phyloP scores from a whole-genome alignment of 306 rosid species.

The Hylodesmum podocarpum region DNA sequence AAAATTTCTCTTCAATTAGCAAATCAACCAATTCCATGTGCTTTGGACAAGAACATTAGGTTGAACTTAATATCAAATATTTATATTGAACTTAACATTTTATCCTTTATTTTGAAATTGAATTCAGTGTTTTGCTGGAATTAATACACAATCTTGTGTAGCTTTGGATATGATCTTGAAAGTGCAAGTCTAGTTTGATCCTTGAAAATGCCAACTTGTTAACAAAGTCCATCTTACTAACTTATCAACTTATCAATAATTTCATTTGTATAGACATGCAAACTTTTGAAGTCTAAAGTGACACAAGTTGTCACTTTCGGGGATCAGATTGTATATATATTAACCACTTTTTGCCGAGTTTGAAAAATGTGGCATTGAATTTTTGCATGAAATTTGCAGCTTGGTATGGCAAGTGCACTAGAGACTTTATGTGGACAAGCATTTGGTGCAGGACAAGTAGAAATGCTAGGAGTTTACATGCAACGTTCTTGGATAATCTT shows the following conservation, averaged over 20 bases:
- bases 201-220: not conserved
- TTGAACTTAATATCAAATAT: not conserved
- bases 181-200: not conserved
- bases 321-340: not conserved
- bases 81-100: not conserved
- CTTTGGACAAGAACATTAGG: not conserved
- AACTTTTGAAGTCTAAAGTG: not conserved
- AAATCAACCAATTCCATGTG: not conserved
- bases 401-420: constrained; percentile 97
- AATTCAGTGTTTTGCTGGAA: not conserved
- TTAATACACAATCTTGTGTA: not conserved
- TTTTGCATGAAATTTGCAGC: constrained; percentile 49
- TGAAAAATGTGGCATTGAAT: not conserved
- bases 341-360: not conserved
- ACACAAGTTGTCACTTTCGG: not conserved
- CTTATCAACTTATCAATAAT: not conserved
- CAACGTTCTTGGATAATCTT: constrained; percentile 89
- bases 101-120: not conserved
- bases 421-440: constrained; percentile 99
- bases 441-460: constrained; percentile 92
- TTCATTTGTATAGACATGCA: not conserved
- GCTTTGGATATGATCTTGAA: not conserved
- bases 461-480: constrained; percentile 90
- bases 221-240: not conserved
- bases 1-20: not conserved